Evolutionary conservation across 2,329 filamentous ascomycete genomes (phyloP).

Genomic region (Emericellopsis cladophorae): DNA sequence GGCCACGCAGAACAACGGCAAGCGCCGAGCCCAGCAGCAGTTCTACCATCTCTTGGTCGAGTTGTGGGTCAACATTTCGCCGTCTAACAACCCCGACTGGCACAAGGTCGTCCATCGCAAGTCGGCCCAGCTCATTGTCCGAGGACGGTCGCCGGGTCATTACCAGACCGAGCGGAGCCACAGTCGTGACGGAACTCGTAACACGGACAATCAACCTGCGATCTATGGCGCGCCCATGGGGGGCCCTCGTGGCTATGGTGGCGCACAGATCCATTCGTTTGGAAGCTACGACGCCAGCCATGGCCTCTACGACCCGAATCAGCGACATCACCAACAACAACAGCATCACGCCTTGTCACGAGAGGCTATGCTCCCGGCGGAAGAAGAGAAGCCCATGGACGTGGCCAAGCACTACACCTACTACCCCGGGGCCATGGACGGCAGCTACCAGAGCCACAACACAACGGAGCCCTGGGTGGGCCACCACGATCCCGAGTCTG

Average conservation of each 20-base stretch:
- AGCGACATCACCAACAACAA: too few species aligned
- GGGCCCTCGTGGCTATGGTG: constrained; percentile 11
- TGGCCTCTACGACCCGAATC: constrained; percentile 20
- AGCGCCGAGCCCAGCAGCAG: constrained; percentile 78
- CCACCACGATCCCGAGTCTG: constrained; percentile 19
- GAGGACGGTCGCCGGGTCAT: constrained; percentile 70
- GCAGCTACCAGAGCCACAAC: constrained; percentile 32
- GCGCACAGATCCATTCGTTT: constrained; percentile 21
- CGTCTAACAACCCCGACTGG: constrained; percentile 36
- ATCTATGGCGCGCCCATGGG: too few species aligned
- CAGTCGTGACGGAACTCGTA: constrained; percentile 47
- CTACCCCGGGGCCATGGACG: constrained; percentile 37
- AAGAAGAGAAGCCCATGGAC: constrained; percentile 37
- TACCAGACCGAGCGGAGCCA: constrained; percentile 63
- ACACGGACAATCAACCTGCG: too few species aligned
- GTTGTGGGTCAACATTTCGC: constrained; percentile 56
- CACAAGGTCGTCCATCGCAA: constrained; percentile 60
- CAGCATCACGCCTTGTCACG: constrained; percentile 29
- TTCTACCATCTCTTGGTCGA: constrained; percentile 88
- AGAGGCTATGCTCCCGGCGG: constrained; percentile 36
- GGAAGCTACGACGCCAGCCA: constrained; percentile 13
- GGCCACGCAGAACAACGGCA: constrained; percentile 88
- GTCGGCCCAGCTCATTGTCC: constrained; percentile 77
- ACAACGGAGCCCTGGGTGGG: constrained; percentile 37
- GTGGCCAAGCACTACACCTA: constrained; percentile 41